Conservation (phyloP, 1,284 basidiomycete genomes). For the Pseudozyma pruni region DNA sequence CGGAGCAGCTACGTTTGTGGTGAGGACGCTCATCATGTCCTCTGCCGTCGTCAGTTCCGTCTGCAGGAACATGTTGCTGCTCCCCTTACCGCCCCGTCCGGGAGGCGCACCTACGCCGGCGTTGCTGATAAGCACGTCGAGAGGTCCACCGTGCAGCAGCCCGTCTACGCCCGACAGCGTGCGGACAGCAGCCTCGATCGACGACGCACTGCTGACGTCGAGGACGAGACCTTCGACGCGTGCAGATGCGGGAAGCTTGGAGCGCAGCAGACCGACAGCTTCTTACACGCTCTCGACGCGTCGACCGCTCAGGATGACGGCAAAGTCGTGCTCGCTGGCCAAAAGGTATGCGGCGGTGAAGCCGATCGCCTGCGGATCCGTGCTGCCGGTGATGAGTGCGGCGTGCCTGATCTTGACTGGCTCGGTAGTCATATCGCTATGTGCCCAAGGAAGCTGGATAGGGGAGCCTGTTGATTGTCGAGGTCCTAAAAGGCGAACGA, state of each 20-base stretch:
- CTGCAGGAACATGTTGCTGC: slow-evolving; percentile 21
- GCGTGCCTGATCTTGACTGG: background rate
- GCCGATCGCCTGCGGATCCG: slow-evolving; percentile 12
- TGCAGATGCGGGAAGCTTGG: background rate
- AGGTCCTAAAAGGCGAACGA: no score
- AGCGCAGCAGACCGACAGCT: background rate
- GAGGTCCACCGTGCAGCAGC: slow-evolving; percentile 2
- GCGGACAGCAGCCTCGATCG: slow-evolving; percentile 9
- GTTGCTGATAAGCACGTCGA: slow-evolving; percentile 42
- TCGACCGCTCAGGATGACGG: slow-evolving; percentile 13
- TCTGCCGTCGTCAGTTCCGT: slow-evolving; percentile 13
- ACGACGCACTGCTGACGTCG: slow-evolving; percentile 6
- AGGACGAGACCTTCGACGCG: slow-evolving; percentile 4
- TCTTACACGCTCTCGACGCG: background rate
- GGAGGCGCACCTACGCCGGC: slow-evolving; percentile 25
- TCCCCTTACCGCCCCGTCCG: slow-evolving; percentile 14
- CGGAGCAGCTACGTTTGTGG: slow-evolving; percentile 21
- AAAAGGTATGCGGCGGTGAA: slow-evolving; percentile 17
- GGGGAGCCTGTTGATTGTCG: no score
- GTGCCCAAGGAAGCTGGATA: no score
- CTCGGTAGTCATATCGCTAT: no score
- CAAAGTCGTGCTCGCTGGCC: slow-evolving; percentile 4
- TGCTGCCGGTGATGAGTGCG: slow-evolving; percentile 18
- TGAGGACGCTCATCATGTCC: slow-evolving; percentile 17
- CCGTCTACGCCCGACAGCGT: background rate